Percentiles rank a stretch among this genome's conserved stretches.
Evolutionary conservation across 257 asterid genomes (phyloP).

Genomic region (Misopates orontium): DNA sequence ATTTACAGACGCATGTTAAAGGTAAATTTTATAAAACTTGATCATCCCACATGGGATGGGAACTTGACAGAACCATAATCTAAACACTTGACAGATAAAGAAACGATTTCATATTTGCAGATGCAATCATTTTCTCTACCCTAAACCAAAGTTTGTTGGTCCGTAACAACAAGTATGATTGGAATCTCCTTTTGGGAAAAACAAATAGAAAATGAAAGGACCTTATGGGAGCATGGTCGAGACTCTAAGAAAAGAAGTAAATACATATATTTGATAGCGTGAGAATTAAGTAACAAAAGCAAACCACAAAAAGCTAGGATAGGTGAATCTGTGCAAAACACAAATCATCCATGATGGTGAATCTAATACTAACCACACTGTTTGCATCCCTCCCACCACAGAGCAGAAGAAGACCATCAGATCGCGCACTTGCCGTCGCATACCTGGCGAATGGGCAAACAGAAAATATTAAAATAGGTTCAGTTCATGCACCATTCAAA

Average conservation of each 20-base stretch:
- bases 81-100: no score
- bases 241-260: constrained; percentile 9
- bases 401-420: constrained; percentile 98
- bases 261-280: constrained; percentile 1
- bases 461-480: constrained; percentile 25
- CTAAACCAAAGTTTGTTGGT: constrained; percentile 1
- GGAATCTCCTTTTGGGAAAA: constrained; percentile 4
- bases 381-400: constrained; percentile 99
- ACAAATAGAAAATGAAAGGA: constrained; percentile 12
- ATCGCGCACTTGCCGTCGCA: constrained; percentile 99
- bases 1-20: background rate
- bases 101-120: constrained; percentile 9
- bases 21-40: background rate
- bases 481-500: constrained; percentile 17
- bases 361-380: constrained; percentile 76
- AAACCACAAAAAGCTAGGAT: constrained; percentile 6
- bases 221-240: background rate
- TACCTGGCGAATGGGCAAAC: constrained; percentile 57
- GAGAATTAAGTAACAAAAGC: background rate
- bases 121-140: constrained; percentile 7
- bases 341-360: constrained; percentile 13
- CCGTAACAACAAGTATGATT: background rate
- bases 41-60: constrained; percentile 3
- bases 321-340: constrained; percentile 4
- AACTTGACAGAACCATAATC: constrained; percentile 6